Base-by-base conservation (phyloP, 1,284 basidiomycete genomes). In the Mixia osmundae region DNA sequence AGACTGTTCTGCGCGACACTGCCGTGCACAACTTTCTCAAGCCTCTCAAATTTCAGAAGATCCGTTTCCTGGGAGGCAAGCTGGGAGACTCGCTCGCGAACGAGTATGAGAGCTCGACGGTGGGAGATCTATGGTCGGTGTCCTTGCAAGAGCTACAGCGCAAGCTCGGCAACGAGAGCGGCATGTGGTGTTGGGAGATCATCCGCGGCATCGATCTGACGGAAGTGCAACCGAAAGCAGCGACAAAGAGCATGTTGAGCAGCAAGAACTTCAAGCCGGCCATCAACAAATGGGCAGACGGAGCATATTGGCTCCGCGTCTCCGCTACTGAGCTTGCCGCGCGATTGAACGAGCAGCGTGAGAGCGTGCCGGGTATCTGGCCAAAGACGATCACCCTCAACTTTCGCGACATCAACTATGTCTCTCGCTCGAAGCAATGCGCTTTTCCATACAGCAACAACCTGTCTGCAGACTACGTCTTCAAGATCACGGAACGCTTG, bases 11-110 rank as follows among this genome's bases (percentile, higher is more conserved):
- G 36, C 67, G 83, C 21, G 73, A 75, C 46, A 57, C 63, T n/a
- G 78, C 77, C 0, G 80, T 83, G 31, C 72, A 79, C 1, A 65
- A 66, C 28, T 94, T 87, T 53, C 62, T 91, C 26, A 63, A 60
- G 19, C 74, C 78, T 6, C 64, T 89, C 57, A 64, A 68, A 15
- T 89, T 94, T 50, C 80, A 83, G 48, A 89, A 89, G 78, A 94
- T 99, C 50, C 71, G 91, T 5, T 82, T 82, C 48, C 61, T 99
- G 0, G 89, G 89, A 1, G 89, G 91, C 4, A 97, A 97, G 57
- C 68, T 97, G 0, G 89, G 91, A 1, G 67, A 71, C 33, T 74
- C 80, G 1, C 64, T 99, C 22, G 79, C 79, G 0, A 68, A 72
- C 40, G 76, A 83, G 51, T 95, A 79, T 52, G 75, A 76, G 46